Conservation (phyloP, 2,329 filamentous ascomycete genomes). For the Phyllosticta ampelicida region DNA sequence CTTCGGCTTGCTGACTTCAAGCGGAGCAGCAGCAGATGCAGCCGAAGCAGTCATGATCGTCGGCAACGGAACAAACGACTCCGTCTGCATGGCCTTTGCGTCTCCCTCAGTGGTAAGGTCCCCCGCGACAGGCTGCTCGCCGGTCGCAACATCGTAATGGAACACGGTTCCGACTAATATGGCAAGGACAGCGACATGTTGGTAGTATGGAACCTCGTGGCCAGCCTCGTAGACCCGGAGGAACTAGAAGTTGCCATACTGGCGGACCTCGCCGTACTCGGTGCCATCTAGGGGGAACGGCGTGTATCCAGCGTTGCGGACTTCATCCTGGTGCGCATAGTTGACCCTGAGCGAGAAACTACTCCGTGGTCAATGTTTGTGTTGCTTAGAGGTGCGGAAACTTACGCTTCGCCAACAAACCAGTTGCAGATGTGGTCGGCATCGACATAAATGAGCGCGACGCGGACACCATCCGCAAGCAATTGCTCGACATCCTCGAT, state of each 20-base stretch:
- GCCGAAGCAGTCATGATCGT: slow-evolving; percentile 2
- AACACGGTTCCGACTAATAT: slow-evolving; percentile 29
- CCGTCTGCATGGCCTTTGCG: slow-evolving; percentile 30
- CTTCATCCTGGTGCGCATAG: slow-evolving; percentile 24
- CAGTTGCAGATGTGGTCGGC: slow-evolving; percentile 30
- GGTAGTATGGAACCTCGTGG: slow-evolving; percentile 33
- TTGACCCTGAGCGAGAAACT: slow-evolving; percentile 27
- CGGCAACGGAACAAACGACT: slow-evolving; percentile 26
- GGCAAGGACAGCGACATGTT: slow-evolving; percentile 27
- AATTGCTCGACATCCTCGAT: slow-evolving; percentile 31
- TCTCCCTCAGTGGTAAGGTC: slow-evolving; percentile 23
- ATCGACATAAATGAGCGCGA: slow-evolving; percentile 26
- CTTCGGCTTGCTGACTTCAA: background rate
- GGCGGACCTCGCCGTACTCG: slow-evolving; percentile 31
- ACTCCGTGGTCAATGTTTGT: background rate
- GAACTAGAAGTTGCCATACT: slow-evolving; percentile 32
- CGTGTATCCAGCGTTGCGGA: slow-evolving; percentile 20
- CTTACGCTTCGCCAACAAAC: slow-evolving; percentile 17
- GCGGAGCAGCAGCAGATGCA: background rate
- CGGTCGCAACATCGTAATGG: slow-evolving; percentile 27
- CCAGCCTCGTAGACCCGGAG: slow-evolving; percentile 29
- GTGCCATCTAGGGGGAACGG: slow-evolving; percentile 27
- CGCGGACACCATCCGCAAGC: slow-evolving; percentile 29
- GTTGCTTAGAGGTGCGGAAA: background rate
- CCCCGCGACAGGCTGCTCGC: slow-evolving; percentile 23